A percentile compares a stretch with the other conserved stretches of the same genome.
These are phyloP conservation scores for Lepiota subincarnata DNA, from an alignment of 768 basidiomycete genomes.

Conservation along the genomic window DNA sequence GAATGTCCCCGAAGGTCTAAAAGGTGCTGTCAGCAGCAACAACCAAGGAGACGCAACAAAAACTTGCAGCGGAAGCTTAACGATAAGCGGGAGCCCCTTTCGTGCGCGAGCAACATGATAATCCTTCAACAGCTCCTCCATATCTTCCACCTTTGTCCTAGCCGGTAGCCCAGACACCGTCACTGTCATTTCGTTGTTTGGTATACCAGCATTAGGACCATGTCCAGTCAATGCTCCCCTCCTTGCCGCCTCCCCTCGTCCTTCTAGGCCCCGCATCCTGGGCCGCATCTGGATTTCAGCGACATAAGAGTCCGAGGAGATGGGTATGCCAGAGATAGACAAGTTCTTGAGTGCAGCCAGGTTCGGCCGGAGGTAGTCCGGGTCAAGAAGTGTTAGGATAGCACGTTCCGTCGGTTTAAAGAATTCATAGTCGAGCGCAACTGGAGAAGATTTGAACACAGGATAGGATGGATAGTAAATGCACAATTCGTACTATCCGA, in stretches of 20 bases:
- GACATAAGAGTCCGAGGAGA: background rate
- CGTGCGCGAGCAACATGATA: conserved; percentile 39
- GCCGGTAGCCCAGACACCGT: conserved; percentile 61
- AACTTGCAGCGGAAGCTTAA: conserved; percentile 50
- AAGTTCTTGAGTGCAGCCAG: conserved; percentile 38
- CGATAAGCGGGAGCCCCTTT: conserved; percentile 39
- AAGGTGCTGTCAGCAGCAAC: background rate
- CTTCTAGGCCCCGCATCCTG: conserved; percentile 24
- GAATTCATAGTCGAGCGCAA: conserved; percentile 53
- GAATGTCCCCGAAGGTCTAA: conserved; percentile 34
- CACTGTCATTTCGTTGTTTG: conserved; percentile 48
- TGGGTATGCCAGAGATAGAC: conserved; percentile 39
- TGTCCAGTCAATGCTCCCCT: conserved; percentile 28
- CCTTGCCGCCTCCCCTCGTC: conserved; percentile 23
- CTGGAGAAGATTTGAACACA: conserved; percentile 27
- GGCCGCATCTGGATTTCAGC: background rate
- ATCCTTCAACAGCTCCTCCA: conserved; percentile 38
- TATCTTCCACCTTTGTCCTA: conserved; percentile 27
- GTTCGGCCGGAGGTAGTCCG: conserved; percentile 39
- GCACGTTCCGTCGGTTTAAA: conserved; percentile 61
- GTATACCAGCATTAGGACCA: conserved; percentile 51
- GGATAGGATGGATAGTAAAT: background rate
- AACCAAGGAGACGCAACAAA: background rate
- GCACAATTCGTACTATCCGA: conserved; percentile 33
- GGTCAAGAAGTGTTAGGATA: conserved; percentile 47